Base-by-base conservation (phyloP, 208 protist genomes). In the Naegleria gruberi region DNA sequence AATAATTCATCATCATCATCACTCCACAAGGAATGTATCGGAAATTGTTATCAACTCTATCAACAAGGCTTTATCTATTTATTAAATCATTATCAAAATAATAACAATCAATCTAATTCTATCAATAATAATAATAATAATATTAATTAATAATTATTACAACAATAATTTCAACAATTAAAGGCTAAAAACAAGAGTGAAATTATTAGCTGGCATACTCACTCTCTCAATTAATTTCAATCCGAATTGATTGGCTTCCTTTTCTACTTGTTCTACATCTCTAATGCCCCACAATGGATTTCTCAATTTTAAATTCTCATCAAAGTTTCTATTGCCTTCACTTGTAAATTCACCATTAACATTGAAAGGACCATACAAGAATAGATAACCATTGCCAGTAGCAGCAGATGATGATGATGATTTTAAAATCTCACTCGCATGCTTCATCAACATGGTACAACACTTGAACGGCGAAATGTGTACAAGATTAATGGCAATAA, bases 321-420 rank as follows among this genome's bases (percentile, higher is more conserved):
- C 43, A 55, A 87, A 87, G 8, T 87, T 10, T 8, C 41, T 26
- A 55, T 87, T 87, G 6, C 82, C 44, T 87, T 87, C 43, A 30
- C 37, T 45, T 12, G 82, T 87, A 17, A 37, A 87, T 40, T 87
- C 17, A 41, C n/a, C 26, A 87, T 87, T 41, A 6, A 87, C 82
- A 51, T 87, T 87, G 40, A 41, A 87, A n/a, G 82, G 82, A 55
- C 82, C 82, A 87, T 87, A 87, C 19, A 40, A 34, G 26, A 87
- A 87, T 40, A 87, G 40, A 40, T 55, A 87, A n/a, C 42, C 41
- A 5, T 34, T 23, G 30, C 51, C 51, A 4, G 15, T 23, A 1
- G 15, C 51, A 65, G 15, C 12, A 23, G 15, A 3, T 3, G 15
- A 10, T 19, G 5, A 5, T 19, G 5, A 5, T 19, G 4, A 26